Evolutionary conservation across 2,329 filamentous ascomycete genomes (phyloP).

Genomic region (Diaporthe caulivora): DNA sequence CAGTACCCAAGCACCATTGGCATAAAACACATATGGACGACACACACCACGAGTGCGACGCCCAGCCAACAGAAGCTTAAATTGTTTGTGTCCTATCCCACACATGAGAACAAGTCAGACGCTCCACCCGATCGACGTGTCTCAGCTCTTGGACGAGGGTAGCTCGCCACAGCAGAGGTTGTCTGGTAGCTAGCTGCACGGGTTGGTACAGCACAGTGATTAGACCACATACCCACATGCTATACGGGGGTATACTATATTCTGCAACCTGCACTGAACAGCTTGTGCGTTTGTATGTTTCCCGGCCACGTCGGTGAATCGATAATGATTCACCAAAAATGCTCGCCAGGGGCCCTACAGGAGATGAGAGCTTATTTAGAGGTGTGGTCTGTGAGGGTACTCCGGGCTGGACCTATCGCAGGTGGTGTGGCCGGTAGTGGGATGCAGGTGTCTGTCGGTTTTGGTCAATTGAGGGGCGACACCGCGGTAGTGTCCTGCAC

Average conservation of each 20-base stretch:
- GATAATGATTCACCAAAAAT: neutral
- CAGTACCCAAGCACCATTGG: neutral
- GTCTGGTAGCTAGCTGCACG: neutral
- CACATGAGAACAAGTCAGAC: constrained; percentile 27
- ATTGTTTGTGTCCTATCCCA: constrained; percentile 29
- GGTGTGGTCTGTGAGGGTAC: neutral
- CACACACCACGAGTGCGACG: neutral
- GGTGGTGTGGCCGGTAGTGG: neutral
- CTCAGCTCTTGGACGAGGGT: constrained; percentile 23
- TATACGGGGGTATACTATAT: neutral
- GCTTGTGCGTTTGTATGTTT: neutral
- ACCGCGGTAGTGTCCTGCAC: constrained; percentile 23
- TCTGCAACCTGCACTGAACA: neutral
- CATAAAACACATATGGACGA: neutral
- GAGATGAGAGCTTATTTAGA: constrained; percentile 3
- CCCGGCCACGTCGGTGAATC: neutral
- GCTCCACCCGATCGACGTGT: constrained; percentile 32
- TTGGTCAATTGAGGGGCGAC: neutral
- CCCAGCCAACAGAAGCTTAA: constrained; percentile 29
- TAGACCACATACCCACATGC: neutral
- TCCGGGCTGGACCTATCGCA: neutral
- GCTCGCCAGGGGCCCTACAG: neutral
- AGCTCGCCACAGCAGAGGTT: constrained; percentile 6
- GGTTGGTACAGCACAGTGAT: too few relatives aligned
- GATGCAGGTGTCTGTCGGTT: neutral